Conservation (phyloP, 495 filamentous ascomycete genomes). For the Glarea lozoyensis region DNA sequence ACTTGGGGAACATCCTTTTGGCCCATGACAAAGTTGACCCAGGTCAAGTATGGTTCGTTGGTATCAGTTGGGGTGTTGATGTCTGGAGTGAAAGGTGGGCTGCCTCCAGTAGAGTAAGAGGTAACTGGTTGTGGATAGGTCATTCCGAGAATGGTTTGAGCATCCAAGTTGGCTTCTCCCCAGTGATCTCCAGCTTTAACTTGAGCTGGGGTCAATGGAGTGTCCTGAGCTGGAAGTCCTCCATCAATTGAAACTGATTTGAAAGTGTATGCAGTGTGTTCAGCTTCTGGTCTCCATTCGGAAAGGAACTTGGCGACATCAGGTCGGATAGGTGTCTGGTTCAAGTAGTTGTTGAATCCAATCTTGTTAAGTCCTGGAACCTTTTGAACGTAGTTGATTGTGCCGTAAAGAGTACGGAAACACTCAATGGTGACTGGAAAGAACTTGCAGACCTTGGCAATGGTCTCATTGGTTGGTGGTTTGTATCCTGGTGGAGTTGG, state of each 20-base stretch:
- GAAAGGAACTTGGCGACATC: slow-evolving; percentile 48
- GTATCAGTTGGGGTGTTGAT: slow-evolving; percentile 39
- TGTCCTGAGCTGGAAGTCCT: slow-evolving; percentile 45
- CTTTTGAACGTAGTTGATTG: slow-evolving; percentile 33
- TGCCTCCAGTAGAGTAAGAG: slow-evolving; percentile 60
- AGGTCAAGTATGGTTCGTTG: slow-evolving; percentile 80
- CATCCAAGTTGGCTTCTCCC: slow-evolving; percentile 62
- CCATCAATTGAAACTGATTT: slow-evolving; percentile 51
- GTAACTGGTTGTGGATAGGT: slow-evolving; percentile 46
- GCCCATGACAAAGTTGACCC: slow-evolving; percentile 58
- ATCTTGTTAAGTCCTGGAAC: slow-evolving; percentile 32
- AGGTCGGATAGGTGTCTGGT: slow-evolving; percentile 51
- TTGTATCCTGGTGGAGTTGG: slow-evolving; percentile 9
- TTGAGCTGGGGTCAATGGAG: slow-evolving; percentile 14
- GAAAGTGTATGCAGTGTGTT: slow-evolving; percentile 45
- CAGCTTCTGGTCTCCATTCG: slow-evolving; percentile 39
- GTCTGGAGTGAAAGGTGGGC: slow-evolving; percentile 47
- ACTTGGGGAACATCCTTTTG: slow-evolving; percentile 62
- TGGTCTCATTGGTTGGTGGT: slow-evolving; percentile 8
- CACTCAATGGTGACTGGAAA: slow-evolving; percentile 33
- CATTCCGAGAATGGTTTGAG: slow-evolving; percentile 58
- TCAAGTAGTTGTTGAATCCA: slow-evolving; percentile 62
- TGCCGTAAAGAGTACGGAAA: slow-evolving; percentile 45
- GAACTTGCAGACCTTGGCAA: slow-evolving; percentile 12
- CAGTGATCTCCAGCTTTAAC: slow-evolving; percentile 32